Evolutionary conservation across 225 moss, liverwort and hornwort species (phyloP), one percentile per base, ranked within the genome.

Genomic region (Sphagnum tenellum): DNA sequence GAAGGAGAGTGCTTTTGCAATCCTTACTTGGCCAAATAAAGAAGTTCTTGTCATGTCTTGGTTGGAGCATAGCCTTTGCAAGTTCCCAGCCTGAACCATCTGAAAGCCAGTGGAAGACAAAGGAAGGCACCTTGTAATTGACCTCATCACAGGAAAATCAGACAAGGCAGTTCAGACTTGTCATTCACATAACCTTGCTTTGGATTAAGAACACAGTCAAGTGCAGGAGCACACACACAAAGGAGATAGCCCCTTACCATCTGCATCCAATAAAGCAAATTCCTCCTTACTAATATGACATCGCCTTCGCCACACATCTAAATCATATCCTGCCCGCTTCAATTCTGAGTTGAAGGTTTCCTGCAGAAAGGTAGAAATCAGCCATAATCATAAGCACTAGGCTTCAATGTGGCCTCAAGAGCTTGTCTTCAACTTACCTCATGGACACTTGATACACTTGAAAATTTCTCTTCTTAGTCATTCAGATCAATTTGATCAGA

Each of bases 1-100:
- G 2, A 46, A 71, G 55, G 5, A 12, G 45, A 50, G 52, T 3
- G 4, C 9, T 74, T 12, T 8, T 48, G 47, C 62, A 66, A 47
- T 46, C 64, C 66, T 56, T 82, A 94, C 92, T 88, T 72, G 89
- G 92, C 95, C 95, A 89, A 49, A 95, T 81, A 14, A 79, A 66
- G 64, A 57, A 76, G 12, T 68, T 71, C 64, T 73, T 83, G 74
- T 89, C 82, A 78, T 85, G 86, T 74, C 92, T 88, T 44, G 78
- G 86, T 76, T 85, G 89, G 75, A 96, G 84, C 88, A 90, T 86
- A 61, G 86, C 73, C 71, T 76, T 89, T 14, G 89, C 86, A 76
- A 96, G 92, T 71, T 96, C 89, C 95, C 95, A 96, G 55, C 95
- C 95, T 71, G 92, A 88, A 74, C 77, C 92, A 78, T 81, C 93